Base-by-base conservation (phyloP, 2,329 filamentous ascomycete species). In the Monilinia fructicola region DNA sequence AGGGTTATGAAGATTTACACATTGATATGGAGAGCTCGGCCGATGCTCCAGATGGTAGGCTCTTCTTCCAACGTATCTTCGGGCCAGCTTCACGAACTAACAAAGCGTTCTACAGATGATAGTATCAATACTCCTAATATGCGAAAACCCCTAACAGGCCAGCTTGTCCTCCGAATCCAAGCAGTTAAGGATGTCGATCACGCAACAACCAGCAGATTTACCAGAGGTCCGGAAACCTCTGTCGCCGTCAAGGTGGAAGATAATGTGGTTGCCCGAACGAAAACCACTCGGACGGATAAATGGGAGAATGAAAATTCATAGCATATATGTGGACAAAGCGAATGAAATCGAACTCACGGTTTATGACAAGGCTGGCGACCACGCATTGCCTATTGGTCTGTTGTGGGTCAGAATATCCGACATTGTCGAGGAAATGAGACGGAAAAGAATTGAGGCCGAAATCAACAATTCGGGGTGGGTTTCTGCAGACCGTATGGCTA, bases 321-420 rank as follows among this genome's bases (percentile, higher is more conserved):
- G 89, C 67, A 89, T 99, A 69, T 92, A 95, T 71, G 95, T 99
- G 66, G 94, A 98, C 79, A 98, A 98, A 81, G 95, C 95, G 63
- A 99, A 99, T 78, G 95, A 99, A 79, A 92, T 99, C 69, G 95
- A 99, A 77, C 86, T 99, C 64, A 98, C 93, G 0, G 93, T 99
- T 14, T 99, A 99, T 78, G 95, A 99, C 78, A 97, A 96, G 80
- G 89, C 93, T 2, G 88, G 89, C 70, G 93, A 97, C 73, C 91
- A 96, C 73, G 89, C 93, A 18, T 88, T 96, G 62, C 95, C 95
- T 52, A 97, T 99, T 74, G 95, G 90, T 66, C 88, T 99, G 84
- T 85, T 98, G 18, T 99, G 95, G 95, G 89, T 99, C 67, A 86
- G 95, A 68, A 94, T 99, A 75, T 96, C 95, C 21, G 95, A 99